phyloP scores from a whole-genome alignment of 257 asterid species.

The Solanum chmielewskii region DNA sequence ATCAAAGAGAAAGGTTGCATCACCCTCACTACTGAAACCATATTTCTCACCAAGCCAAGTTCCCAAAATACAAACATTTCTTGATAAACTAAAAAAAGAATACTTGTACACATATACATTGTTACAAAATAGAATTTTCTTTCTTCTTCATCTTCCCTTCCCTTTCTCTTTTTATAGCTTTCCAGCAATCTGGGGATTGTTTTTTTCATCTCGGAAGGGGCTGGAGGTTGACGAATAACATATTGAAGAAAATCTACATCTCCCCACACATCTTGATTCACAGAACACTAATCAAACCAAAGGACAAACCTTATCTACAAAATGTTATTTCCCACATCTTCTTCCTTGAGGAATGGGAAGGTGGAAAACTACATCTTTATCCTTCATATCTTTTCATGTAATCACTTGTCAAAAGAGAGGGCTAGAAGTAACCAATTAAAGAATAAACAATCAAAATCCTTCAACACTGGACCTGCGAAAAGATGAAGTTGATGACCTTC shows the following conservation, averaged over 20 bases:
- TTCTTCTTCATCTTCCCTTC: background rate
- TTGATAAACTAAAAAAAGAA: background rate
- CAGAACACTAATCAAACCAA: background rate
- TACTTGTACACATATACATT: background rate
- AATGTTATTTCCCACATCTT: conserved; percentile 8
- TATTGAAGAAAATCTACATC: background rate
- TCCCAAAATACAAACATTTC: background rate
- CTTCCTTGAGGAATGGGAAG: conserved; percentile 4
- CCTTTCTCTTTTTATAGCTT: background rate
- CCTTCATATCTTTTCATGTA: conserved; percentile 16
- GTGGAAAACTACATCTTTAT: conserved; percentile 16
- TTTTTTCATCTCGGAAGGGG: background rate
- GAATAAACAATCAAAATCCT: conserved; percentile 50
- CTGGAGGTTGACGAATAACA: background rate
- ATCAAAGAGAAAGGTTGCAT: background rate
- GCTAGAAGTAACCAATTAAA: background rate
- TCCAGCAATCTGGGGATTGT: background rate
- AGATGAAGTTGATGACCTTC: conserved; percentile 45
- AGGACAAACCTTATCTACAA: conserved; percentile 29
- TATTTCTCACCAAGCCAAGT: background rate
- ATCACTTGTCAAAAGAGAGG: conserved; percentile 21
- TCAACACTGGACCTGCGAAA: conserved; percentile 56
- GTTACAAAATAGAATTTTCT: background rate
- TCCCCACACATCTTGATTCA: background rate
- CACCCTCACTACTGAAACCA: background rate